Percentiles rank a stretch among this genome's conserved stretches.
phyloP scores from a whole-genome alignment of 805 yeast species.

The Grigorovia transvaalensis region DNA sequence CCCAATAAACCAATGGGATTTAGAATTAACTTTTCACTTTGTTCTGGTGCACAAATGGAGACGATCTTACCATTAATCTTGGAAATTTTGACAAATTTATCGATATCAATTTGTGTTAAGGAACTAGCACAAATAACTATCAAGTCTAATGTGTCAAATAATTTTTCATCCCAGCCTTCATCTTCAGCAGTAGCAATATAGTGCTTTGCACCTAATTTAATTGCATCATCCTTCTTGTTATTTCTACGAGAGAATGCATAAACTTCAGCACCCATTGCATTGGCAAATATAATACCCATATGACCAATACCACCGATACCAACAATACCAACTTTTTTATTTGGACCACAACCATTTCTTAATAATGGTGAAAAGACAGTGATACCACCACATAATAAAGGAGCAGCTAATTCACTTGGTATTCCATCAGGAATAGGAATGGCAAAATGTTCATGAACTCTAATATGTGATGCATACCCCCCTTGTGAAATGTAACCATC shows the following conservation, averaged over 20 bases:
- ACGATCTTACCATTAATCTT: slow-evolving; percentile 29
- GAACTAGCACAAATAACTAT: slow-evolving; percentile 41
- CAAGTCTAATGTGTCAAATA: slow-evolving; percentile 34
- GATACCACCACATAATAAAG: slow-evolving; percentile 69
- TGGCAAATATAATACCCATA: slow-evolving; percentile 45
- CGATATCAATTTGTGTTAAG: slow-evolving; percentile 31
- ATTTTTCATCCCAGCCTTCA: slow-evolving; percentile 31
- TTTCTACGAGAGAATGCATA: slow-evolving; percentile 45
- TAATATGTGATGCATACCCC: slow-evolving; percentile 58
- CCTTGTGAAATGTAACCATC: slow-evolving; percentile 46
- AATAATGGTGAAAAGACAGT: slow-evolving; percentile 61
- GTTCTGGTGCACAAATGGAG: slow-evolving; percentile 19
- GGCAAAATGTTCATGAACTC: slow-evolving; percentile 53
- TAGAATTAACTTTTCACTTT: slow-evolving; percentile 7
- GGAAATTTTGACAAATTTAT: slow-evolving; percentile 23
- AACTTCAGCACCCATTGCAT: slow-evolving; percentile 52
- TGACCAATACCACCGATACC: slow-evolving; percentile 53
- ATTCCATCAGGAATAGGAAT: slow-evolving; percentile 52
- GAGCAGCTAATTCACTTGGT: slow-evolving; percentile 50
- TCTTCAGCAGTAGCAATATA: slow-evolving; percentile 46
- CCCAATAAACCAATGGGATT: slow-evolving; percentile 12
- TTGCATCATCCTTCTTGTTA: slow-evolving; percentile 41
- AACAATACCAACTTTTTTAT: slow-evolving; percentile 41
- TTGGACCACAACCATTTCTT: slow-evolving; percentile 40
- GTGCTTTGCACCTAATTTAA: slow-evolving; percentile 41